Percentiles rank a stretch among this genome's conserved stretches.
phyloP scores from a whole-genome alignment of 768 basidiomycete genomes.

The Ramaria rubella region DNA sequence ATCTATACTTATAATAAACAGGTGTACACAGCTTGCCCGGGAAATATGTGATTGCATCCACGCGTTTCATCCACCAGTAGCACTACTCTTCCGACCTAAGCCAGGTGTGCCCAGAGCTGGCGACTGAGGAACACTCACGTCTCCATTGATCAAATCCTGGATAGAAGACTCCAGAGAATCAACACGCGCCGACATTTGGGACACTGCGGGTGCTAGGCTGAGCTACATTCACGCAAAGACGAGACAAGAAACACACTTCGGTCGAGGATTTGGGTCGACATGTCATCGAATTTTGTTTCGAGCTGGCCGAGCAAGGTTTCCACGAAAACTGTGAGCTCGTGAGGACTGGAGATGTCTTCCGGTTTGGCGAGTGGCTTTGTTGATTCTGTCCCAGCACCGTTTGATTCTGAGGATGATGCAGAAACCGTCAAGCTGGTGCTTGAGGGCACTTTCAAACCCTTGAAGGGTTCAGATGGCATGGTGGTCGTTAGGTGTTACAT shows the following conservation, averaged over 20 bases:
- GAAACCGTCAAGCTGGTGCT: not conserved
- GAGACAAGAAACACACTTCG: conserved; percentile 43
- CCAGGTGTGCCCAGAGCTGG: not conserved
- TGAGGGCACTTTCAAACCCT: conserved; percentile 12
- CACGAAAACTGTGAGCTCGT: conserved; percentile 91
- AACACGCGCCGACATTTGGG: conserved; percentile 86
- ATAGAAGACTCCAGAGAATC: conserved; percentile 86
- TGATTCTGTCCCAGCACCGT: not conserved
- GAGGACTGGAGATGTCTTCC: conserved; percentile 82
- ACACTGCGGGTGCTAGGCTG: conserved; percentile 48
- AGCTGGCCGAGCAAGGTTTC: conserved; percentile 83
- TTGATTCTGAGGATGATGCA: not conserved
- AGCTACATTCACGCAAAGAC: not conserved
- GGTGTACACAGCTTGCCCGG: too few species aligned
- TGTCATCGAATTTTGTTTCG: conserved; percentile 87
- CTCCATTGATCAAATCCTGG: conserved; percentile 85
- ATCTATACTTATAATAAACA: too few species aligned
- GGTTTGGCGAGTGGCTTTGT: conserved; percentile 30
- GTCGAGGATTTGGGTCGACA: conserved; percentile 85
- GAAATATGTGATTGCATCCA: not conserved
- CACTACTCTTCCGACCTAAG: not conserved
- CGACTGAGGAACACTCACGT: conserved; percentile 27
- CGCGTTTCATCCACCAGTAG: not conserved
- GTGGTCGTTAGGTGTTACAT: not conserved
- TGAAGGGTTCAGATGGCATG: conserved; percentile 39